phyloP scores from a whole-genome alignment of 1,284 basidiomycete species.

The Psilocybe mexicana region DNA sequence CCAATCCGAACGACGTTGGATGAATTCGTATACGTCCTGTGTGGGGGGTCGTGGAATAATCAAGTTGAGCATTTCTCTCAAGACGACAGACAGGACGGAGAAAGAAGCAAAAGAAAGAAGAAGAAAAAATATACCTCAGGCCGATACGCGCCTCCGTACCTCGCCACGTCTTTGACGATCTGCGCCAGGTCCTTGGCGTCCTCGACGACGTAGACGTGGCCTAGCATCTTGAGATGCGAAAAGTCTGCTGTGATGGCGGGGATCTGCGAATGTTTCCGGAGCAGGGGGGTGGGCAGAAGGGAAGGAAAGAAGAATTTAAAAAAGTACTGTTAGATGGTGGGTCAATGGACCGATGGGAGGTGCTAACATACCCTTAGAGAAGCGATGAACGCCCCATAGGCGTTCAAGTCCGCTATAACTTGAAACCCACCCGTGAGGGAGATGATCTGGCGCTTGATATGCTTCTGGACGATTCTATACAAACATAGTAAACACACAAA shows the following conservation, averaged over 20 bases:
- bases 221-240: slow-evolving; percentile 93
- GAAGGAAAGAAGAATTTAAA: background rate
- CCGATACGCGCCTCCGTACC: slow-evolving; percentile 90
- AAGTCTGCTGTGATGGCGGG: slow-evolving; percentile 82
- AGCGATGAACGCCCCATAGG: slow-evolving; percentile 86
- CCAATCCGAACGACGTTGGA: slow-evolving; percentile 92
- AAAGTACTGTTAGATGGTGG: too few relatives aligned
- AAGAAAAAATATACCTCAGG: slow-evolving; percentile 68
- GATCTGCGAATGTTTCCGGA: slow-evolving; percentile 36
- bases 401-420: slow-evolving; percentile 94
- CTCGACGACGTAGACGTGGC: slow-evolving; percentile 91
- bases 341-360: background rate
- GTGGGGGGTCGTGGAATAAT: too few relatives aligned
- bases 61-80: too few relatives aligned
- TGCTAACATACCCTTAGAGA: slow-evolving; percentile 63
- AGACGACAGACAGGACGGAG: background rate
- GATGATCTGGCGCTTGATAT: slow-evolving; percentile 96
- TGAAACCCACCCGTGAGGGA: slow-evolving; percentile 93
- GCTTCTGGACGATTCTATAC: slow-evolving; percentile 89
- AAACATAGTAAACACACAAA: background rate
- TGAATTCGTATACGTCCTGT: slow-evolving; percentile 91
- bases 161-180: slow-evolving; percentile 91
- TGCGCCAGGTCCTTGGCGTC: slow-evolving; percentile 94
- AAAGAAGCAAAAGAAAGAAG: slow-evolving; percentile 4
- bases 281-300: background rate